These are phyloP conservation scores for Tagetes patula DNA, from an alignment of 129 eudicot species.

Conservation along the genomic window DNA sequence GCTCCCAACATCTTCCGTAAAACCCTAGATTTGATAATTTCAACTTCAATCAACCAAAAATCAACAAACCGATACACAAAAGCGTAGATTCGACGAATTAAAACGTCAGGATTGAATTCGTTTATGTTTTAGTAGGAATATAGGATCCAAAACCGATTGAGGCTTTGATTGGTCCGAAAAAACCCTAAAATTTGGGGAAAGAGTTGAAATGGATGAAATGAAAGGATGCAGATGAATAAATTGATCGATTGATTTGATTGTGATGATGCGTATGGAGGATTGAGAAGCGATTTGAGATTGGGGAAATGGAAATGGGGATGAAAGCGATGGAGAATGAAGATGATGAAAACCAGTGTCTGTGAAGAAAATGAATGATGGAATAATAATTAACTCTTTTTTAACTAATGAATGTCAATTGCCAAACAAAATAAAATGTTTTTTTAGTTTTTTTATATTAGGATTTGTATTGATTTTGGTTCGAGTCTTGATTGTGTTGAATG, in stretches of 20 bases:
- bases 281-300: constrained; percentile 16
- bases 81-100: constrained; percentile 17
- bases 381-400: constrained; percentile 23
- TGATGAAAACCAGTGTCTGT: constrained; percentile 37
- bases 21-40: constrained; percentile 30
- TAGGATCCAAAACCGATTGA: constrained; percentile 5
- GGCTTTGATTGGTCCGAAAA: constrained; percentile 25
- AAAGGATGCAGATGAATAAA: not conserved
- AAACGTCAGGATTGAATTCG: not conserved
- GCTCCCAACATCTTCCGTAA: constrained; percentile 66
- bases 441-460: not conserved
- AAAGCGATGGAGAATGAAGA: constrained; percentile 38
- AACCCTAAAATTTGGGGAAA: constrained; percentile 22
- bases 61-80: constrained; percentile 14
- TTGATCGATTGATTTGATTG: constrained; percentile 6
- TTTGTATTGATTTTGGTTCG: not conserved
- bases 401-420: constrained; percentile 17
- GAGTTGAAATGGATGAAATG: not conserved
- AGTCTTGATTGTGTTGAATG: not conserved
- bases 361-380: constrained; percentile 48
- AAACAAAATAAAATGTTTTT: constrained; percentile 26
- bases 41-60: constrained; percentile 9
- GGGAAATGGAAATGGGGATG: constrained; percentile 27
- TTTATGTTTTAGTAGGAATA: constrained; percentile 14
- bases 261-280: constrained; percentile 15